Conservation (phyloP, 305 asterid species). For the Rubia occidens region DNA sequence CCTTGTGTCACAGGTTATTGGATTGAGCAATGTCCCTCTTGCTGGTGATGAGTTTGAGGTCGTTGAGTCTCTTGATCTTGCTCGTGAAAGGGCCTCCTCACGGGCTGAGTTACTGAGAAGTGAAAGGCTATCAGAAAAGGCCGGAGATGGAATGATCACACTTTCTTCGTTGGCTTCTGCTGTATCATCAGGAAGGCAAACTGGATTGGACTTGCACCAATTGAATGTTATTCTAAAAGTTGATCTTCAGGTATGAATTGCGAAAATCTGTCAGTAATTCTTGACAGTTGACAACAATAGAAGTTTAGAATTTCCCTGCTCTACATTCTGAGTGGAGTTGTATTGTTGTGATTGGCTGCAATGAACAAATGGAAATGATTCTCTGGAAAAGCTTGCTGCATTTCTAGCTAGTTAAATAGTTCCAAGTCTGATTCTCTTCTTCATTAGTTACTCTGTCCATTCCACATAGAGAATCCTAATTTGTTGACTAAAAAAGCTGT, state of each 20-base stretch:
- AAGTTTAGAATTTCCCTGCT: not conserved
- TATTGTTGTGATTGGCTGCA: not conserved
- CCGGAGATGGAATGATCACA: constrained; percentile 91
- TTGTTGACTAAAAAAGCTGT: not conserved
- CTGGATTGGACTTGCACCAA: constrained; percentile 89
- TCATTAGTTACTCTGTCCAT: not conserved
- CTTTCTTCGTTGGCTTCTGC: constrained; percentile 96
- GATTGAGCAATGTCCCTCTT: constrained; percentile 80
- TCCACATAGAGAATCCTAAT: not conserved
- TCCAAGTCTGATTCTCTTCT: not conserved
- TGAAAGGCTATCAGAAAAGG: constrained; percentile 78
- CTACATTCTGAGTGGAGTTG: not conserved
- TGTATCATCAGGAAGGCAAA: constrained; percentile 61
- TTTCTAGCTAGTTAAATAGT: not conserved
- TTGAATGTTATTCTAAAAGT: constrained; percentile 87
- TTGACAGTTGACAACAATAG: not conserved
- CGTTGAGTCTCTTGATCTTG: constrained; percentile 71
- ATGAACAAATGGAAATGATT: not conserved
- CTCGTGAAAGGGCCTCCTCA: constrained; percentile 69
- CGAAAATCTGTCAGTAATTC: not conserved
- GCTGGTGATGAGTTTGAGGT: constrained; percentile 99
- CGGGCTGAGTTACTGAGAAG: constrained; percentile 58
- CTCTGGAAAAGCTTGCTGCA: not conserved
- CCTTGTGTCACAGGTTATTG: constrained; percentile 59
- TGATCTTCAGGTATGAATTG: constrained; percentile 75